Percentiles rank a stretch among this genome's conserved stretches.
Evolutionary conservation across 148 eudicot genomes (phyloP).

Genomic region (Persicaria maculosa): DNA sequence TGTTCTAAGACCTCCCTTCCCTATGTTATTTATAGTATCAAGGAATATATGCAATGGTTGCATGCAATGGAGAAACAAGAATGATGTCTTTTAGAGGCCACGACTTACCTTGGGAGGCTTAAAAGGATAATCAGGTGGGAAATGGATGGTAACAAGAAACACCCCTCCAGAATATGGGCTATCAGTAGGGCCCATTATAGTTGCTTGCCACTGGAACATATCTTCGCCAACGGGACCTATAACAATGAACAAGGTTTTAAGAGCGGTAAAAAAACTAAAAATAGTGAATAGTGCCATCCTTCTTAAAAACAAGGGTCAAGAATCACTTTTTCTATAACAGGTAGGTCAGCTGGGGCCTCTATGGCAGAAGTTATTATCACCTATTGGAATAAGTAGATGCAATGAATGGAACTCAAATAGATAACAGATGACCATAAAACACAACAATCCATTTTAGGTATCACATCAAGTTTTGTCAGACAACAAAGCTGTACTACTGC

Average conservation of each 20-base stretch:
- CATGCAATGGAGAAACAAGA: not conserved
- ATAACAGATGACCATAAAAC: not conserved
- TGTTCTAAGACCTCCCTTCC: not conserved
- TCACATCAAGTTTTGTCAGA: not conserved
- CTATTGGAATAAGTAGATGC: not conserved
- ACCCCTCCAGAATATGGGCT: slow-evolving; percentile 15
- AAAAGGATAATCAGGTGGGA: slow-evolving; percentile 14
- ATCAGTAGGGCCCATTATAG: slow-evolving; percentile 15
- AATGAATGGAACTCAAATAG: not conserved
- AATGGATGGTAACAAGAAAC: slow-evolving; percentile 15
- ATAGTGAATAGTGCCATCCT: not conserved
- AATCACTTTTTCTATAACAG: not conserved
- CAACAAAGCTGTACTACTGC: not conserved
- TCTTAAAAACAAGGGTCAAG: not conserved
- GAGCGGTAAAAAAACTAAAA: not conserved
- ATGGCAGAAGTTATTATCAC: not conserved
- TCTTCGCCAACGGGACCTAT: slow-evolving; percentile 16
- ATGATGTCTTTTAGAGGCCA: not conserved
- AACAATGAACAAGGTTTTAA: not conserved
- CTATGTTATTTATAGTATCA: not conserved
- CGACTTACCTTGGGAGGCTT: slow-evolving; percentile 13
- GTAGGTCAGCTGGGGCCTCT: not conserved
- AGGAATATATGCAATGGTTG: not conserved
- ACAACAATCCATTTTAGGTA: not conserved
- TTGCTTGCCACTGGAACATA: slow-evolving; percentile 15